These are phyloP conservation scores for Apostasia ramifera DNA, from an alignment of 106 monocot genomes.

Conservation along the genomic window DNA sequence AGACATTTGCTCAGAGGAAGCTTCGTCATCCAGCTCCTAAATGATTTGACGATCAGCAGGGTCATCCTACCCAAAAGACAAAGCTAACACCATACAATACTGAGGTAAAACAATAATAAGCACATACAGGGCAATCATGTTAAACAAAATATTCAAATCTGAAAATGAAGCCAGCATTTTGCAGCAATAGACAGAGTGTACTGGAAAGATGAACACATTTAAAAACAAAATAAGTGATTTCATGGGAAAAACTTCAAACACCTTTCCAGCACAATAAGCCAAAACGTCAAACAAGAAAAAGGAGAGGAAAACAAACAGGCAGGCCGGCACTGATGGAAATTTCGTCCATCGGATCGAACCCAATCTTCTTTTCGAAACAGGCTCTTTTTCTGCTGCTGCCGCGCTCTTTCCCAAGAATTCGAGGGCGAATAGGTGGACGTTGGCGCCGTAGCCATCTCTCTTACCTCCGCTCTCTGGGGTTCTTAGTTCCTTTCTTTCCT, in stretches of 20 bases:
- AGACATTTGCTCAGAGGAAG: no score
- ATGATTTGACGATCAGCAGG: no score
- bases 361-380: constrained; percentile 35
- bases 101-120: no score
- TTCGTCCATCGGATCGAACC: constrained; percentile 42
- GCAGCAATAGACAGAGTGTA: background rate
- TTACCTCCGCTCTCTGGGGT: background rate
- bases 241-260: background rate
- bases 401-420: constrained; percentile 27
- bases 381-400: constrained; percentile 31
- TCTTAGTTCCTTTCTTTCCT: background rate
- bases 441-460: constrained; percentile 3
- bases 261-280: background rate
- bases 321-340: constrained; percentile 51
- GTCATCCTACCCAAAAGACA: no score
- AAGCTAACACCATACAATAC: no score
- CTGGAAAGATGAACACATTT: background rate
- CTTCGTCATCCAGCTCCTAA: no score
- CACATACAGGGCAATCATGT: no score
- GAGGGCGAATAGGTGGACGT: constrained; percentile 33
- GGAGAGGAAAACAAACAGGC: constrained; percentile 26
- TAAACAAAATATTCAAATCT: no score
- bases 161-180: background rate
- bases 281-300: background rate
- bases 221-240: background rate